Base-by-base conservation (phyloP, 345 rosid species). In the Turritis glabra region DNA sequence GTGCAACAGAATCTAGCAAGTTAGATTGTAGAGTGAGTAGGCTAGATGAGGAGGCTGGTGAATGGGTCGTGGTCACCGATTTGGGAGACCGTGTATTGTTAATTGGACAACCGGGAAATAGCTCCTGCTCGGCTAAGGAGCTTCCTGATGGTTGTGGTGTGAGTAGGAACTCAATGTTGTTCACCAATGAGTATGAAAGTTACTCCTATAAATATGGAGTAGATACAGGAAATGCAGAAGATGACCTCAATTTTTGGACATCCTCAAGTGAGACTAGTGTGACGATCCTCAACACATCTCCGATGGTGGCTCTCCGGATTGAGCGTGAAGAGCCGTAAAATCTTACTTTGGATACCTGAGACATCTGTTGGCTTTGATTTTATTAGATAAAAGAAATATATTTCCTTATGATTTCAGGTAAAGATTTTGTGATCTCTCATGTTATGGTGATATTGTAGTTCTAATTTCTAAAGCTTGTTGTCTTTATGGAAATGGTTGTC, bases 21-120 rank as follows among this genome's bases (percentile, higher is more conserved):
- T n/a, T n/a, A n/a, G n/a, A n/a, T n/a, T 46, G 57, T 67, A 23
- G 37, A 25, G 62, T 67, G 59, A 12, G 43, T 64, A 64, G 27
- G 43, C 29, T 64, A n/a, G 30, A 60, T n/a, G 61, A 23, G 37
- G 26, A 67, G 1, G 8, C 35, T 15, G 25, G 48, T 37, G 13
- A 35, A 7, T 67, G 61, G 72, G 61, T 52, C 0, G 72, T 2
- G 25, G 51, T 67, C 33, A 33, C 2, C 0, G 38, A 67, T n/a
- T 23, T 67, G 4, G 61, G 38, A 6, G 15, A 25, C 46, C 58
- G 47, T 2, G 46, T 65, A 0, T n/a, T 67, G 12, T 67, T 67
- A 3, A 17, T 37, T 35, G 48, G 61, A 23, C 48, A 12, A 1
- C 5, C 5, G 5, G 72, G 40, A 25, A 67, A 53, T 11, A 2